Percentiles rank a stretch among this genome's conserved stretches.
phyloP scores from a whole-genome alignment of 345 rosid species.

The Bretschneidera sinensis region DNA sequence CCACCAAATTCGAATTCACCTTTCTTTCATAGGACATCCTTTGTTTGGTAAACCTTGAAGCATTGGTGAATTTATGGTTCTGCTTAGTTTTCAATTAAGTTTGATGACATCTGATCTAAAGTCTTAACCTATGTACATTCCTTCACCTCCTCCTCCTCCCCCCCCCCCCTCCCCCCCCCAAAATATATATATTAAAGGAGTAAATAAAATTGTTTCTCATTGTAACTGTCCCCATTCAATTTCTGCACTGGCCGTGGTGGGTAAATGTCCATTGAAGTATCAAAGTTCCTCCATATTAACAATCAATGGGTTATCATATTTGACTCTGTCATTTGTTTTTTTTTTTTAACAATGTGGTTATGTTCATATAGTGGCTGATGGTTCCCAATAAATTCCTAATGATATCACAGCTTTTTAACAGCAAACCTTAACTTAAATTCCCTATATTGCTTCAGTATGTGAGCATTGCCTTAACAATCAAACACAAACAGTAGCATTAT shows the following conservation, averaged over 20 bases:
- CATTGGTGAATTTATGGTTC: background rate
- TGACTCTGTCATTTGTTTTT: background rate
- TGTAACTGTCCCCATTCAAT: too few relatives aligned
- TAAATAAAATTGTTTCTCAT: too few relatives aligned
- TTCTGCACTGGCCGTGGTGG: background rate
- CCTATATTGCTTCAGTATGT: background rate
- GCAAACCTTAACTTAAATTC: too few relatives aligned
- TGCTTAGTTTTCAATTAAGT: background rate
- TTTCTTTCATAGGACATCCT: slow-evolving; percentile 82
- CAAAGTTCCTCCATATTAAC: background rate
- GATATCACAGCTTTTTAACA: too few relatives aligned
- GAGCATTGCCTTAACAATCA: background rate
- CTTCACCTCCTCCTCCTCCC: too few relatives aligned
- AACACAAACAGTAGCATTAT: background rate
- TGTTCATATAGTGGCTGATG: too few relatives aligned
- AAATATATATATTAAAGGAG: too few relatives aligned
- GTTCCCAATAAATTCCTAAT: too few relatives aligned
- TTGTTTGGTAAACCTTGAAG: slow-evolving; percentile 51
- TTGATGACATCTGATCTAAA: background rate
- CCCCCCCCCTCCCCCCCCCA: too few relatives aligned
- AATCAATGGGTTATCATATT: background rate
- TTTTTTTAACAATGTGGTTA: too few relatives aligned
- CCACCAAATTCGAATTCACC: slow-evolving; percentile 89
- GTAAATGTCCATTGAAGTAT: too few relatives aligned
- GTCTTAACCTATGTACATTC: too few relatives aligned